Evolutionary conservation across 768 basidiomycete genomes (phyloP).

Genomic region (Calocera viscosa): DNA sequence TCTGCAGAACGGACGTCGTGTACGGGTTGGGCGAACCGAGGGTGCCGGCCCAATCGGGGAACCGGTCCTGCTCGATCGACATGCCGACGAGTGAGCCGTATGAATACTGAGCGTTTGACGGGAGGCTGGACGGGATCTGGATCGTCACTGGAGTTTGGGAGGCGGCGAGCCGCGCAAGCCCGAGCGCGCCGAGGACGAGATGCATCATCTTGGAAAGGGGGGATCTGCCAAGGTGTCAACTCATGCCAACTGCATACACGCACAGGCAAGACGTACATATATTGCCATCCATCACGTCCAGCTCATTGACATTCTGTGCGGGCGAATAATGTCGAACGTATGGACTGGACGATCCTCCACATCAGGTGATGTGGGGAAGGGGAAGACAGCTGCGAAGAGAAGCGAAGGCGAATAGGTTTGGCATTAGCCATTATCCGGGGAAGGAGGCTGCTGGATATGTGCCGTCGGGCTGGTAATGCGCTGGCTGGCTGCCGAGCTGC

Average conservation of each 20-base stretch:
- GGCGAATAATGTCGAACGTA: background rate
- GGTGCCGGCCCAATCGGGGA: slow-evolving; percentile 54
- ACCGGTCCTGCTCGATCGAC: slow-evolving; percentile 59
- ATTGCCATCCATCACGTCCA: background rate
- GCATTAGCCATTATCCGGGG: background rate
- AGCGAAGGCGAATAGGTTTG: background rate
- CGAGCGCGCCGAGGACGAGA: background rate
- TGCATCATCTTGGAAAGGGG: background rate
- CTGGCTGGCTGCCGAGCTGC: background rate
- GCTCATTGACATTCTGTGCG: background rate
- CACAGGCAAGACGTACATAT: background rate
- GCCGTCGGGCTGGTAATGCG: background rate
- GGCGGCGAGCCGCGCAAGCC: background rate
- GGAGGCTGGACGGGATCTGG: background rate
- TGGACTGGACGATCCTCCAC: background rate
- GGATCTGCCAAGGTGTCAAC: background rate
- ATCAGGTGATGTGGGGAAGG: background rate
- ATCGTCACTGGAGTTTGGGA: background rate
- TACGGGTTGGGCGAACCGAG: slow-evolving; percentile 39
- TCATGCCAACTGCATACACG: background rate
- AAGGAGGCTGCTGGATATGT: background rate
- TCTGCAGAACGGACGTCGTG: slow-evolving; percentile 47
- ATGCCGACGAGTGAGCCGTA: slow-evolving; percentile 39
- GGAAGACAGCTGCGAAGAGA: background rate
- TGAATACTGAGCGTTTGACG: background rate